Conservation (phyloP, 371 early-diverging fungal species). For the Synchytrium microbalum region DNA sequence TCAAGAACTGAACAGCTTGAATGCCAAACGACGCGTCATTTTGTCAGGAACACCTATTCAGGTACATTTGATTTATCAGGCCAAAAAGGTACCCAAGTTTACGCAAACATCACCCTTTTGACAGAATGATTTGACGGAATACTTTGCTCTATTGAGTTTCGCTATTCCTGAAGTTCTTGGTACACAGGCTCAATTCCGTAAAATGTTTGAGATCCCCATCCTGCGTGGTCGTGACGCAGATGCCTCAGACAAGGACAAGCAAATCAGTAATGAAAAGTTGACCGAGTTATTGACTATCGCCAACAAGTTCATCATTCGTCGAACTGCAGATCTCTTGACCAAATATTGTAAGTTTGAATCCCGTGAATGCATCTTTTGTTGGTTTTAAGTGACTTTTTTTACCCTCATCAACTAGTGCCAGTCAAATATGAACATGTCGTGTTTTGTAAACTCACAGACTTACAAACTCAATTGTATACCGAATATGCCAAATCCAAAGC, state of each 20-base stretch:
- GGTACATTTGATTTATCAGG: constrained; percentile 29
- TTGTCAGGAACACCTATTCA: constrained; percentile 98
- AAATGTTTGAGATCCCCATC: constrained; percentile 86
- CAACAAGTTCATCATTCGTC: constrained; percentile 87
- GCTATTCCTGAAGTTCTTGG: constrained; percentile 95
- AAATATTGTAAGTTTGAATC: constrained; percentile 71
- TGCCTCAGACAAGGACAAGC: constrained; percentile 75
- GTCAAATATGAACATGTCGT: constrained; percentile 95
- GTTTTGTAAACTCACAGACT: constrained; percentile 72
- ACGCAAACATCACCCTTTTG: background rate
- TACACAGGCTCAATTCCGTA: constrained; percentile 79
- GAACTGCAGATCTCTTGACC: constrained; percentile 88
- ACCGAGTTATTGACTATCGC: constrained; percentile 76
- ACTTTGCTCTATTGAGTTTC: constrained; percentile 88
- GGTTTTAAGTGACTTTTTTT: background rate
- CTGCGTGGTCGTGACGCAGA: constrained; percentile 87
- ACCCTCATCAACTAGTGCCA: constrained; percentile 70
- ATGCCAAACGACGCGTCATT: constrained; percentile 81
- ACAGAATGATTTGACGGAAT: constrained; percentile 89
- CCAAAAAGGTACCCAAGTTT: constrained; percentile 11
- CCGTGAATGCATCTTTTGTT: background rate
- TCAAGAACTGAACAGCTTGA: constrained; percentile 70
- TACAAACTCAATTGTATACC: constrained; percentile 77
- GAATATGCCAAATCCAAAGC: constrained; percentile 69
- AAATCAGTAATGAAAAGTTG: constrained; percentile 76